Evolutionary conservation across 805 yeast genomes (phyloP).

Genomic region (Wickerhamomyces sydowiorum): DNA sequence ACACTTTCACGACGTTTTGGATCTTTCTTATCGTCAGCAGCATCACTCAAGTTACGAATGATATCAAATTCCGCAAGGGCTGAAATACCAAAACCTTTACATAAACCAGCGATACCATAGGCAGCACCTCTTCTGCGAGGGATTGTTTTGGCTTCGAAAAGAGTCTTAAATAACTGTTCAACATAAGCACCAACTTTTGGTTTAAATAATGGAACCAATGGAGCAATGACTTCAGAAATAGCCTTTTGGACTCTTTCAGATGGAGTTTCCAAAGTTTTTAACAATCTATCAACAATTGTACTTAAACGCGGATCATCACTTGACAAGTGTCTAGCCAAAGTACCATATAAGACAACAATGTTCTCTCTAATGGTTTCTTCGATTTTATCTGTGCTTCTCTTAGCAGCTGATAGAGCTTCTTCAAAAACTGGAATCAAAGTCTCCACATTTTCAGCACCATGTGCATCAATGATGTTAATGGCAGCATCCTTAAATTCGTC

Average conservation of each 20-base stretch:
- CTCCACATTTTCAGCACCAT: slow-evolving; percentile 68
- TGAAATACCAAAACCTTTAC: slow-evolving; percentile 82
- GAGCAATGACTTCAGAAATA: slow-evolving; percentile 79
- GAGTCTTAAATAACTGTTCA: slow-evolving; percentile 50
- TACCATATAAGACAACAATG: slow-evolving; percentile 83
- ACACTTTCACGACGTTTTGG: slow-evolving; percentile 79
- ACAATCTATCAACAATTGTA: slow-evolving; percentile 59
- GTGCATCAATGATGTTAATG: slow-evolving; percentile 55
- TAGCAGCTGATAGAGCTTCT: slow-evolving; percentile 43
- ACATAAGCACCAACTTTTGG: slow-evolving; percentile 47
- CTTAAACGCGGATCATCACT: slow-evolving; percentile 60
- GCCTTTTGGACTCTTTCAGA: slow-evolving; percentile 89
- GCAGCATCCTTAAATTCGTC: slow-evolving; percentile 91
- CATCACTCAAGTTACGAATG: slow-evolving; percentile 68
- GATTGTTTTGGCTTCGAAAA: slow-evolving; percentile 44
- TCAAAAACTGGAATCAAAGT: slow-evolving; percentile 79
- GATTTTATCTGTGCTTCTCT: slow-evolving; percentile 37
- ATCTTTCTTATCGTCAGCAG: slow-evolving; percentile 82
- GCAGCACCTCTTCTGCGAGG: slow-evolving; percentile 84
- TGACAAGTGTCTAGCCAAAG: slow-evolving; percentile 79
- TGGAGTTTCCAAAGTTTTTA: slow-evolving; percentile 77
- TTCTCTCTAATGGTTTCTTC: slow-evolving; percentile 70
- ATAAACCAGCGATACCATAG: slow-evolving; percentile 91
- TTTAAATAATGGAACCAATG: slow-evolving; percentile 60
- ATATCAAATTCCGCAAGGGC: slow-evolving; percentile 73